A percentile compares a stretch with the other conserved stretches of the same genome.
Evolutionary conservation across 768 basidiomycete species (phyloP).

Genomic region (Russula sp.): DNA sequence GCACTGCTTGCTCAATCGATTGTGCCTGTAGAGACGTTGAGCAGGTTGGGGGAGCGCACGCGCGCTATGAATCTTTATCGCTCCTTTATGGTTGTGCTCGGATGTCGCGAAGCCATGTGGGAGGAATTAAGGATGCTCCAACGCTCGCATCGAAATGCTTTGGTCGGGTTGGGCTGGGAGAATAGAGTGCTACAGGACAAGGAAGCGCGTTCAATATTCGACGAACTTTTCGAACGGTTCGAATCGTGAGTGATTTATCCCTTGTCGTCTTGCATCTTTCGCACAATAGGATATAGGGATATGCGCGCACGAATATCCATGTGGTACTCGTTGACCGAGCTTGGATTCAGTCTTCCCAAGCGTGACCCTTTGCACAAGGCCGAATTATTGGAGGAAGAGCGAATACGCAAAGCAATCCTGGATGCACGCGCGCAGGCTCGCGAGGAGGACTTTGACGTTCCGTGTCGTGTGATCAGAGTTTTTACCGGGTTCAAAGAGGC

Average conservation of each 20-base stretch:
- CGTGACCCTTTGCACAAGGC: slow-evolving; percentile 63
- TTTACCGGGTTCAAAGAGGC: slow-evolving; percentile 51
- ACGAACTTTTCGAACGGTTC: slow-evolving; percentile 20
- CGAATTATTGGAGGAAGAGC: slow-evolving; percentile 61
- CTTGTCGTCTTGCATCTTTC: slow-evolving; percentile 3
- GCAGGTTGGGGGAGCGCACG: slow-evolving; percentile 48
- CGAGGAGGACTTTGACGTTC: slow-evolving; percentile 45
- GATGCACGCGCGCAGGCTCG: slow-evolving; percentile 46
- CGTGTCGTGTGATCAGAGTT: slow-evolving; percentile 55
- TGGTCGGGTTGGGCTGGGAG: slow-evolving; percentile 63
- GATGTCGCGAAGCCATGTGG: slow-evolving; percentile 74
- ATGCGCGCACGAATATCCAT: slow-evolving; percentile 59
- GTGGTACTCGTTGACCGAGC: slow-evolving; percentile 54
- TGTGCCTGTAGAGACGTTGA: slow-evolving; percentile 28
- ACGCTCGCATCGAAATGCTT: slow-evolving; percentile 48
- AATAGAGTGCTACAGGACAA: slow-evolving; percentile 30
- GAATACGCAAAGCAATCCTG: slow-evolving; percentile 53
- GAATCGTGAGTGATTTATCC: slow-evolving; percentile 17
- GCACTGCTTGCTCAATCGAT: slow-evolving; percentile 19
- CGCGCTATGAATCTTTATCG: slow-evolving; percentile 67
- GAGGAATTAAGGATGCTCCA: slow-evolving; percentile 61
- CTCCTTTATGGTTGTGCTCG: slow-evolving; percentile 55
- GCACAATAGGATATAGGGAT: slow-evolving; percentile 38
- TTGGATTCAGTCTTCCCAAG: slow-evolving; percentile 54
- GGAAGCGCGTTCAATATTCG: slow-evolving; percentile 17